phyloP scores from a whole-genome alignment of 495 filamentous ascomycete species.

The Xylaria grammica region DNA sequence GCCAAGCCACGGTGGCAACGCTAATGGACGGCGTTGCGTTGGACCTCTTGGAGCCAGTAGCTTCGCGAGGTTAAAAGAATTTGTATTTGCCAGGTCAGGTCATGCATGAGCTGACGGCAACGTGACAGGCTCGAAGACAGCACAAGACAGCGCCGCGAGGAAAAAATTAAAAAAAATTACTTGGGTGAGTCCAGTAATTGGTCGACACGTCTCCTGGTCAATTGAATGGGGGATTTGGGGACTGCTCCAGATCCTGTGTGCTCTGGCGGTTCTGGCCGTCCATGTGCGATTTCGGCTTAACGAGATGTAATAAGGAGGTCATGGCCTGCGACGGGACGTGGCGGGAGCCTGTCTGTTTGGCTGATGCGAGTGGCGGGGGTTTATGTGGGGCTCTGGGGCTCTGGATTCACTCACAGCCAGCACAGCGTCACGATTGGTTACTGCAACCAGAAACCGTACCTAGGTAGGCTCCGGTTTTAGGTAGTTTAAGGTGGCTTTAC shows the following conservation, averaged over 20 bases:
- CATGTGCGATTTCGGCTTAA: slow-evolving; percentile 11
- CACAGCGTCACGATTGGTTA: too few relatives aligned
- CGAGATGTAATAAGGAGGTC: not conserved
- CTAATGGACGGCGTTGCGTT: slow-evolving; percentile 20
- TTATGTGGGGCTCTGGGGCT: not conserved
- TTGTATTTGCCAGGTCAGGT: slow-evolving; percentile 15
- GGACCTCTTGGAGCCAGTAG: slow-evolving; percentile 19
- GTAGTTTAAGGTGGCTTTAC: too few relatives aligned
- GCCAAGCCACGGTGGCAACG: slow-evolving; percentile 18
- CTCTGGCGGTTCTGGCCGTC: not conserved
- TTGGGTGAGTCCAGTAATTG: slow-evolving; percentile 13
- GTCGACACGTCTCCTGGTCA: slow-evolving; percentile 16
- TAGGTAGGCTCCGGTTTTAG: too few relatives aligned
- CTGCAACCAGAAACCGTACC: too few relatives aligned
- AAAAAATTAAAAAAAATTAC: not conserved
- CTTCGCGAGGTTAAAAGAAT: not conserved
- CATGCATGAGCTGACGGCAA: slow-evolving; percentile 22
- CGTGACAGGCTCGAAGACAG: not conserved
- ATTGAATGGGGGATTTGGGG: not conserved
- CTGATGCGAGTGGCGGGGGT: not conserved
- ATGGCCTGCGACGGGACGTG: not conserved
- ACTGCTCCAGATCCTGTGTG: slow-evolving; percentile 15
- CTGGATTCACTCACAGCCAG: too few relatives aligned
- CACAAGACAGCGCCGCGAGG: not conserved
- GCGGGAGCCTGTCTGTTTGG: not conserved